Base-by-base conservation (phyloP, 1,139 yeast species). In the Hyphopichia buzzinii region DNA sequence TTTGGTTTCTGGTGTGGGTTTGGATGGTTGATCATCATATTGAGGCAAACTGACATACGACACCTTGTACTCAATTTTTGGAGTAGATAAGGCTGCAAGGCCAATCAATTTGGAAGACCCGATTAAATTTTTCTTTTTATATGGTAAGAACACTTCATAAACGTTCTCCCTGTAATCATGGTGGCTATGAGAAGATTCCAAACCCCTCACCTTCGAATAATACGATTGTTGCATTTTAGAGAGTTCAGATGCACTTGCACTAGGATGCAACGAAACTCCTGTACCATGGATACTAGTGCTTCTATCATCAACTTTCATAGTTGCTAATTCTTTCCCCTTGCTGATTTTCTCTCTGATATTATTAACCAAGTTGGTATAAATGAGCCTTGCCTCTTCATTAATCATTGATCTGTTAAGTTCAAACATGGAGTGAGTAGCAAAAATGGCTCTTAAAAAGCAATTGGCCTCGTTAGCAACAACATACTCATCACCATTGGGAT, bases 401-500 rank as follows among this genome's bases (percentile, higher is more conserved):
- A 60, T 63, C 69, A 56, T 54, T 10, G 53, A 47, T 34, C 64
- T 36, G 39, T 64, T 64, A 21, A 61, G 43, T 28, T 56, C 59
- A 37, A 55, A 61, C 12, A 55, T 41, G 13, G 55, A 49, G 30
- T 55, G 59, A 3, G 60, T 51, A 4, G 44, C 40, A 1, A 61
- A 60, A 8, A 50, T 50, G 14, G 56, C 59, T 34, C 60, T 54
- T 35, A 57, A 49, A 41, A 50, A 67, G 35, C 48, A 58, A 35
- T 48, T 55, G 27, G 54, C 62, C 38, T 67, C 70, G 34, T 59
- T 62, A 3, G 63, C 64, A 12, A 67, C 62, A 16, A 67, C 67
- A 34, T 61, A 64, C 42, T 68, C 72, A 41, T 68, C 70, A 3
- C 46, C 46, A 11, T 37, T 27, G 3, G 53, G 50, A 19, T 42